Evolutionary conservation across 2,329 filamentous ascomycete genomes (phyloP).

Genomic region (Dichotomopilus funicola): DNA sequence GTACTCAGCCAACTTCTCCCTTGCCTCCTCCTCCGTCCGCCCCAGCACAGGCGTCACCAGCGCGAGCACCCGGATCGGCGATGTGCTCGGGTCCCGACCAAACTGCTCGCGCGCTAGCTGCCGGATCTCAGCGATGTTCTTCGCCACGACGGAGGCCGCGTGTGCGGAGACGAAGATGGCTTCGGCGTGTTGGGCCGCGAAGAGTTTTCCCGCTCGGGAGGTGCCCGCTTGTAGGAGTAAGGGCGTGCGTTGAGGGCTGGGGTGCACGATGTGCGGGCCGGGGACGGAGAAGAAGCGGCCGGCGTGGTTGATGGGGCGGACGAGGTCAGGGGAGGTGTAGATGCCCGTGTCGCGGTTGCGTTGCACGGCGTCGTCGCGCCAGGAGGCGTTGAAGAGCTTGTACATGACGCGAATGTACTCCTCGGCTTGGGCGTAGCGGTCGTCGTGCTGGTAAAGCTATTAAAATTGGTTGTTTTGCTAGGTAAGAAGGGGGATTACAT

Average conservation of each 20-base stretch:
- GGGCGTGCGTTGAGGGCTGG: not conserved
- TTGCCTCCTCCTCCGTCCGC: not conserved
- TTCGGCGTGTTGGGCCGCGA: slow-evolving; percentile 1
- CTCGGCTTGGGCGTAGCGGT: slow-evolving; percentile 1
- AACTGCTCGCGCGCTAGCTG: not conserved
- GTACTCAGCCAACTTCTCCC: slow-evolving; percentile 1
- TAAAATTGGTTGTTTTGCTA: not conserved
- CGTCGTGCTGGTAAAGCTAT: not conserved
- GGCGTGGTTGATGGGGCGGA: not conserved
- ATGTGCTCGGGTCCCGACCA: not conserved
- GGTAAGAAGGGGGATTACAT: not conserved
- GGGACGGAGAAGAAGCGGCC: not conserved
- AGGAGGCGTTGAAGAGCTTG: slow-evolving; percentile 3
- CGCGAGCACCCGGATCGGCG: not conserved
- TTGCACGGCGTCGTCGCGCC: slow-evolving; percentile 1
- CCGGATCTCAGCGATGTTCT: slow-evolving; percentile 1
- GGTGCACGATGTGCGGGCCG: slow-evolving; percentile 2
- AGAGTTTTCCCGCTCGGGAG: not conserved
- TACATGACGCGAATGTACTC: slow-evolving; percentile 2
- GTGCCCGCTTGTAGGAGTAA: slow-evolving; percentile 2
- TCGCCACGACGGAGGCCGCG: not conserved
- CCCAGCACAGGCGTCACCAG: not conserved
- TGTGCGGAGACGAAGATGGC: slow-evolving; percentile 1
- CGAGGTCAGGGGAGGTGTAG: not conserved
- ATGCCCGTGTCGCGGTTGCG: not conserved